These are phyloP conservation scores for Backusella morwellensis DNA, from an alignment of 192 early-diverging fungal species.

Conservation along the genomic window DNA sequence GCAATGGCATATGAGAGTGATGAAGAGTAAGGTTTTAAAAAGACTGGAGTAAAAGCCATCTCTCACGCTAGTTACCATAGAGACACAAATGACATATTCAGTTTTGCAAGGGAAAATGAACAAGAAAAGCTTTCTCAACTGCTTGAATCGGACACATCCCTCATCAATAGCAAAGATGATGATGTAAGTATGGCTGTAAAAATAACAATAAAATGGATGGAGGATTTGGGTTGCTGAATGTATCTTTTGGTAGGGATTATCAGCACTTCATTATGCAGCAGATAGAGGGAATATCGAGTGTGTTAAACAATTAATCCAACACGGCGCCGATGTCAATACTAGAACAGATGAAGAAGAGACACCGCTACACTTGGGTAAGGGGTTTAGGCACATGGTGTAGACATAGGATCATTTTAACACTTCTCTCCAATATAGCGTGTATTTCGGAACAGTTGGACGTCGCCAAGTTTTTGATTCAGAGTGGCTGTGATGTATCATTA, in stretches of 20 bases:
- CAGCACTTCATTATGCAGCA: conserved; percentile 52
- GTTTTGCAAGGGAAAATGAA: conserved; percentile 15
- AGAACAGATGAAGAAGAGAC: conserved; percentile 26
- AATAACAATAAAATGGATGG: background rate
- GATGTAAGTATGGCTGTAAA: conserved; percentile 7
- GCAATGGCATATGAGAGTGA: conserved; percentile 31
- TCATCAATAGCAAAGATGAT: conserved; percentile 16
- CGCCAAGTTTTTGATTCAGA: conserved; percentile 17
- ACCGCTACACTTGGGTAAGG: conserved; percentile 30
- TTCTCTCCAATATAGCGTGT: conserved; percentile 17
- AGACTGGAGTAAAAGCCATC: background rate
- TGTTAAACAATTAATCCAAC: conserved; percentile 37
- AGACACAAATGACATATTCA: conserved; percentile 15
- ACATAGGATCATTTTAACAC: background rate
- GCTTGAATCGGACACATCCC: background rate
- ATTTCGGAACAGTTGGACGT: conserved; percentile 29
- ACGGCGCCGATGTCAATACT: conserved; percentile 33
- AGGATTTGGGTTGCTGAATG: no score
- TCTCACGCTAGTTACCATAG: background rate
- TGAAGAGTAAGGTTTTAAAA: conserved; percentile 21
- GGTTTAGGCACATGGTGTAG: background rate
- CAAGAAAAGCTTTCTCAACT: background rate
- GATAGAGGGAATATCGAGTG: conserved; percentile 49
- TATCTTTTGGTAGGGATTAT: conserved; percentile 39
- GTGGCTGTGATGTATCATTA: conserved; percentile 15